phyloP scores from a whole-genome alignment of 1,284 basidiomycete species.

The Heliocybe sulcata region DNA sequence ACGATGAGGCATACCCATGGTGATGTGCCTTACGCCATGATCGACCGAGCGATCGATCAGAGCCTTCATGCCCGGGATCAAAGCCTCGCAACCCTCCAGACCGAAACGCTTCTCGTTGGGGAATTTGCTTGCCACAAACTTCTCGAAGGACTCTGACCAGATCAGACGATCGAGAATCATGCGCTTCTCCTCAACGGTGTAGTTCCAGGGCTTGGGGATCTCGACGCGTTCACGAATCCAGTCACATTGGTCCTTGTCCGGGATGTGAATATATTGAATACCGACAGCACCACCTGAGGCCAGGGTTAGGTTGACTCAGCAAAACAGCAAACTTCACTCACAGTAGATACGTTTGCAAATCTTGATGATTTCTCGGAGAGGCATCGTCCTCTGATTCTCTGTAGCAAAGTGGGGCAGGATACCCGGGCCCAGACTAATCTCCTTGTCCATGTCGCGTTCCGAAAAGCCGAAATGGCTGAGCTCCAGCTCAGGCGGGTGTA shows the following conservation, averaged over 20 bases:
- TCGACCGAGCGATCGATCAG: constrained; percentile 98
- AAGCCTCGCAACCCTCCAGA: constrained; percentile 95
- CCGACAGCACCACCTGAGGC: constrained; percentile 82
- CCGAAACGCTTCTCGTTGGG: constrained; percentile 99
- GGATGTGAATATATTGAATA: constrained; percentile 97
- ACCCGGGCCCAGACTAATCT: constrained; percentile 92
- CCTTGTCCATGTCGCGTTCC: constrained; percentile 89
- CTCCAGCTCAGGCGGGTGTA: constrained; percentile 81
- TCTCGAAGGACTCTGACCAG: constrained; percentile 99
- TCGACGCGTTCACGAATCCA: constrained; percentile 98
- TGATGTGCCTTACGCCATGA: constrained; percentile 91
- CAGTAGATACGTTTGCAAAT: constrained; percentile 94
- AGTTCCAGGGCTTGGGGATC: constrained; percentile 97
- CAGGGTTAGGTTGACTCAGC: background rate
- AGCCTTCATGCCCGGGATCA: constrained; percentile 99
- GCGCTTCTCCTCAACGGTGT: constrained; percentile 96
- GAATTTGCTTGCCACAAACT: constrained; percentile 97
- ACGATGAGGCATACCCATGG: constrained; percentile 99
- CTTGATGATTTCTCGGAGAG: constrained; percentile 88
- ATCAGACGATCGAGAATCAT: constrained; percentile 99
- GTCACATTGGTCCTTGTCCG: constrained; percentile 97
- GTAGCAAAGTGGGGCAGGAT: constrained; percentile 93
- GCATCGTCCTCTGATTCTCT: constrained; percentile 82
- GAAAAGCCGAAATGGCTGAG: constrained; percentile 93
- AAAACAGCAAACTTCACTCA: constrained; percentile 29